Evolutionary conservation across 2,329 filamentous ascomycete species (phyloP).

Genomic region (Thielaviopsis musarum): DNA sequence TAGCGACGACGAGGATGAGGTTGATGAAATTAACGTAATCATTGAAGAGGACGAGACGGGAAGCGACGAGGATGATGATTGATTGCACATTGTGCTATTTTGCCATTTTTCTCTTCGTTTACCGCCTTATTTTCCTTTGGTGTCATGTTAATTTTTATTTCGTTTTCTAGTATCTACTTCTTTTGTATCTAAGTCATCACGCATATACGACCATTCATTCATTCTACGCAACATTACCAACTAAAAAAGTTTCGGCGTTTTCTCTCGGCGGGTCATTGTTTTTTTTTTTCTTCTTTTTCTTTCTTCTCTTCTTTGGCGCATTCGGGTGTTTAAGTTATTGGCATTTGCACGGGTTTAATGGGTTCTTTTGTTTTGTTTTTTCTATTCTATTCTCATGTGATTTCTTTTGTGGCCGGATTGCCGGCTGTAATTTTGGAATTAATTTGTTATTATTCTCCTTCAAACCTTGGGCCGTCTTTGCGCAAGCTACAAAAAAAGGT

Average conservation of each 20-base stretch:
- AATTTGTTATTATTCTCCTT: not conserved
- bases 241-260: not conserved
- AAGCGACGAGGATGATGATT: constrained; percentile 26
- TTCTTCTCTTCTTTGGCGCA: not conserved
- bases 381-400: not conserved
- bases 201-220: not conserved
- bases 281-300: not conserved
- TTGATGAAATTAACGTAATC: constrained; percentile 26
- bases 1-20: constrained; percentile 23
- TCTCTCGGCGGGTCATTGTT: not conserved
- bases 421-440: not conserved
- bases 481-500: too few relatives aligned
- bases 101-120: constrained; percentile 3
- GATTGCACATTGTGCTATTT: not conserved
- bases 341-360: not conserved
- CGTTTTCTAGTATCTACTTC: not conserved
- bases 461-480: too few relatives aligned
- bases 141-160: not conserved
- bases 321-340: not conserved
- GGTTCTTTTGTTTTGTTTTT: not conserved
- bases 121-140: constrained; percentile 1
- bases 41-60: constrained; percentile 34
- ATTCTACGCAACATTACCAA: not conserved
- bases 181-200: not conserved
- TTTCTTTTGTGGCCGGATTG: not conserved